A percentile compares a stretch with the other conserved stretches of the same genome.
Conservation (phyloP, 2,329 filamentous ascomycete genomes). For the Colletotrichum plurivorum region DNA sequence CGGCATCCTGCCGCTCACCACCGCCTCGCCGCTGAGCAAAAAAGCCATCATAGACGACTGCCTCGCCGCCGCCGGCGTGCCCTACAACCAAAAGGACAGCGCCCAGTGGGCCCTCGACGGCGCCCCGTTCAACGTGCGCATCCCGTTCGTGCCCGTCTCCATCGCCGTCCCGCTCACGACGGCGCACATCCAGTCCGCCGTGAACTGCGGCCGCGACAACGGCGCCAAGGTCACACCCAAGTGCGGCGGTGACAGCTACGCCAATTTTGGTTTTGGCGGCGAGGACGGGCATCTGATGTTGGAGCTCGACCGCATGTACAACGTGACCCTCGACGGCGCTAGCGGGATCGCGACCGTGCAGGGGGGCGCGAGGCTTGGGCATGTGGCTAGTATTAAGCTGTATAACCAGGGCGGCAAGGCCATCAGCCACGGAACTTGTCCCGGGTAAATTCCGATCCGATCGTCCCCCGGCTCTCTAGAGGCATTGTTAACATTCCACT, state of each 20-base stretch:
- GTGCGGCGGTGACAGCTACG: slow-evolving; percentile 69
- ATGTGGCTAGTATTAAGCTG: slow-evolving; percentile 55
- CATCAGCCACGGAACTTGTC: slow-evolving; percentile 60
- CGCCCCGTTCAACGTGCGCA: slow-evolving; percentile 51
- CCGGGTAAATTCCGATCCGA: slow-evolving; percentile 42
- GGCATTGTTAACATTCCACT: background rate
- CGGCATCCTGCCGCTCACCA: background rate
- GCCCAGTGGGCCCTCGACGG: slow-evolving; percentile 52
- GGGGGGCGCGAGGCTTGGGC: slow-evolving; percentile 59
- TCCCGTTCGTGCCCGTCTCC: slow-evolving; percentile 48
- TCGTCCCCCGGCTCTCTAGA: background rate
- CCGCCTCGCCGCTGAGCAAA: slow-evolving; percentile 6
- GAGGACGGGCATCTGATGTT: slow-evolving; percentile 58
- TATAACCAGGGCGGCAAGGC: slow-evolving; percentile 52
- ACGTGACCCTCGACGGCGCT: slow-evolving; percentile 48
- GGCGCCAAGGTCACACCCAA: slow-evolving; percentile 64
- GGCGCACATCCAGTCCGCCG: slow-evolving; percentile 58
- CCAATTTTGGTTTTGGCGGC: slow-evolving; percentile 61
- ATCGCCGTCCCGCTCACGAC: slow-evolving; percentile 50
- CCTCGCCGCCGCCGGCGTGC: slow-evolving; percentile 43
- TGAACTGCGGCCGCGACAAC: slow-evolving; percentile 59
- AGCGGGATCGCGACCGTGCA: slow-evolving; percentile 54
- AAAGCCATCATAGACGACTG: slow-evolving; percentile 44
- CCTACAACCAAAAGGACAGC: slow-evolving; percentile 41
- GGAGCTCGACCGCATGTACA: slow-evolving; percentile 56